Percentiles rank a stretch among this genome's conserved stretches.
Evolutionary conservation across 228 moss, liverwort and hornwort genomes (phyloP).

Genomic region (Sphagnum fallax): DNA sequence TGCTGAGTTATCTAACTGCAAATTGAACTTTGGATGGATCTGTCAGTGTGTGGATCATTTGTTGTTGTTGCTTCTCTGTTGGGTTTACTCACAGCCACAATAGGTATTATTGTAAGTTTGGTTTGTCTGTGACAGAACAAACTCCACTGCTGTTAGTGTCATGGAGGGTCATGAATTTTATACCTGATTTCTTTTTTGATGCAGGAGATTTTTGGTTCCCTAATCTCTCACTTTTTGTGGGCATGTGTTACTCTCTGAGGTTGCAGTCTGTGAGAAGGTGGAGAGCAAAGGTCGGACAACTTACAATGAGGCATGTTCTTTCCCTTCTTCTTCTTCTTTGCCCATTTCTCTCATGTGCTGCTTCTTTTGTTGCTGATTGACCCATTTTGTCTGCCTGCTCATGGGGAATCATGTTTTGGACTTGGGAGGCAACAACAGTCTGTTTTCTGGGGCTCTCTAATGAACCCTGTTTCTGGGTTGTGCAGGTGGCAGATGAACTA

Average conservation of each 20-base stretch:
- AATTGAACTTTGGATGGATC: too few species aligned
- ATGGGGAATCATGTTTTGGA: not conserved
- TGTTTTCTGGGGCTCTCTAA: too few species aligned
- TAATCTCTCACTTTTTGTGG: not conserved
- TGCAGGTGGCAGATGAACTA: slow-evolving; percentile 94
- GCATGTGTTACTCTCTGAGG: not conserved
- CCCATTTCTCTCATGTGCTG: not conserved
- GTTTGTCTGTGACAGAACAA: too few species aligned
- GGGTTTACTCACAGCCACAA: too few species aligned
- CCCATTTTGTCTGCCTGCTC: not conserved
- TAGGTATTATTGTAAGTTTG: too few species aligned
- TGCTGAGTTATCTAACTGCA: too few species aligned
- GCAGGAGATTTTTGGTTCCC: not conserved
- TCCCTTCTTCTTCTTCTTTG: not conserved
- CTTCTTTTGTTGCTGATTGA: slow-evolving; percentile 4
- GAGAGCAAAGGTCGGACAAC: slow-evolving; percentile 99
- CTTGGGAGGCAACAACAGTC: too few species aligned
- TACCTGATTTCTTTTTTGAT: not conserved
- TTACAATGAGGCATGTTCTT: slow-evolving; percentile 76
- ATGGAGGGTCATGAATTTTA: too few species aligned
- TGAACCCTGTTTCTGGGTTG: not conserved
- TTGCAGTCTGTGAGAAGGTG: slow-evolving; percentile 93
- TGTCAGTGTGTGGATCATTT: too few species aligned
- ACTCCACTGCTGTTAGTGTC: too few species aligned
- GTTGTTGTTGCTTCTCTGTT: too few species aligned